Evolutionary conservation across 2,329 filamentous ascomycete species (phyloP).

Genomic region (Fusarium phyllophilum): DNA sequence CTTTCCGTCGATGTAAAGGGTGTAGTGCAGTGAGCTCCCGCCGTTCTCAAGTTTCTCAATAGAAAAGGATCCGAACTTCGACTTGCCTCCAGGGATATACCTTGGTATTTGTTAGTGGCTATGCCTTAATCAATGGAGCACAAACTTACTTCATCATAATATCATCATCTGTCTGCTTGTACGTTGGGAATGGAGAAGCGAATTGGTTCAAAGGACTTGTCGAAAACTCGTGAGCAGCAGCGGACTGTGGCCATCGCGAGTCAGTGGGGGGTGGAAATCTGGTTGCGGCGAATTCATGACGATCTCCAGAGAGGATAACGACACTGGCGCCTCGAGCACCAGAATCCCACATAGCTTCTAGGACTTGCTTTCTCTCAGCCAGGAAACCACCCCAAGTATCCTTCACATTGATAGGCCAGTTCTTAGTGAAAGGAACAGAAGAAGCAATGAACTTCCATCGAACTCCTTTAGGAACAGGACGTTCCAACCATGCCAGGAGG

Average conservation of each 20-base stretch:
- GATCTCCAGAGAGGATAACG: slow-evolving; percentile 86
- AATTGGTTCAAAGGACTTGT: slow-evolving; percentile 94
- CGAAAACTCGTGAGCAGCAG: slow-evolving; percentile 88
- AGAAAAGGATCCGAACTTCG: slow-evolving; percentile 80
- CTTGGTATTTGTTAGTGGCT: slow-evolving; percentile 49
- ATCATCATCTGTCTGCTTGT: slow-evolving; percentile 82
- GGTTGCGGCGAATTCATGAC: slow-evolving; percentile 97
- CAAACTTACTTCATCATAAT: slow-evolving; percentile 81
- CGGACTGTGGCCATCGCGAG: slow-evolving; percentile 70
- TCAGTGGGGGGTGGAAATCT: slow-evolving; percentile 72
- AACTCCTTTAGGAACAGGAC: slow-evolving; percentile 78
- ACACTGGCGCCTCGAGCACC: slow-evolving; percentile 80
- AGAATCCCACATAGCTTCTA: slow-evolving; percentile 93
- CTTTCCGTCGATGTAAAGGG: slow-evolving; percentile 82
- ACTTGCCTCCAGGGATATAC: slow-evolving; percentile 85
- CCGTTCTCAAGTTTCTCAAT: slow-evolving; percentile 72
- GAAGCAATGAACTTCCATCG: slow-evolving; percentile 95
- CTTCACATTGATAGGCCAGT: slow-evolving; percentile 87
- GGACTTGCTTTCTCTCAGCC: slow-evolving; percentile 77
- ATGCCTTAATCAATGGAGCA: not conserved
- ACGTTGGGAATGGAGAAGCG: slow-evolving; percentile 85
- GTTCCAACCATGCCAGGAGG: slow-evolving; percentile 79
- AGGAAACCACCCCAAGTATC: slow-evolving; percentile 98
- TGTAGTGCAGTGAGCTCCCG: slow-evolving; percentile 79
- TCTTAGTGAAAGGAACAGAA: slow-evolving; percentile 95